Base-by-base conservation (phyloP, 306 rosid species). In the Castanea sativa region DNA sequence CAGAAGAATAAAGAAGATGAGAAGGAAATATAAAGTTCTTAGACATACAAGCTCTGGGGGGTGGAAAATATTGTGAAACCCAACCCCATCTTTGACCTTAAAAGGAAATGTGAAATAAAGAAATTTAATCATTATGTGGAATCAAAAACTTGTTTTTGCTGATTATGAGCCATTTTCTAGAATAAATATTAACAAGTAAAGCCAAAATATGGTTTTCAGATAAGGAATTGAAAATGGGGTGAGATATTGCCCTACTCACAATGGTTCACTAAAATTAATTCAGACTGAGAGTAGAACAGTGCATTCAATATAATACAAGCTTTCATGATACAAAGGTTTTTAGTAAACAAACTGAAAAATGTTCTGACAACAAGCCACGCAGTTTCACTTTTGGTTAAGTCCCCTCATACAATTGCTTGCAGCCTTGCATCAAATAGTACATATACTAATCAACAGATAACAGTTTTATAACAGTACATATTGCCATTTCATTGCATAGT, bases 141-240 rank as follows among this genome's bases (percentile, higher is more conserved):
- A 18, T 6, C 32, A 15, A 16, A 13, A 64, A 3, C 2, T 30
- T 15, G 19, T 64, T 6, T 29, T 16, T 64, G n/a, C 12, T 13
- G 8, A 29, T 61, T 29, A 27, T 5, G 29, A 27, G 5, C n/a
- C 38, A 27, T 27, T 61, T 61, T 61, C 69, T 14, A 15, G 20
- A 6, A 29, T 19, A 64, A 64, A 15, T 30, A 64, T 64, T n/a
- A 58, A 58, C 38, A 29, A 29, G 41, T 5, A 29, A 15, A 35
- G 38, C 70, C 70, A 64, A 64, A 64, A 64, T 3, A 30, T 15
- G 12, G 21, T 19, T 64, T 64, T 32, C 69, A 64, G 45, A 64
- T 29, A 64, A 64, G 45, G 70, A 64, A 64, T 16, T 30, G 70
- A 64, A n/a, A 64, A 64, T 64, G 23, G 70, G 70, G 21, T 64